Conservation (phyloP, 2,329 filamentous ascomycete species). For the Chrysoporthe austroafricana region DNA sequence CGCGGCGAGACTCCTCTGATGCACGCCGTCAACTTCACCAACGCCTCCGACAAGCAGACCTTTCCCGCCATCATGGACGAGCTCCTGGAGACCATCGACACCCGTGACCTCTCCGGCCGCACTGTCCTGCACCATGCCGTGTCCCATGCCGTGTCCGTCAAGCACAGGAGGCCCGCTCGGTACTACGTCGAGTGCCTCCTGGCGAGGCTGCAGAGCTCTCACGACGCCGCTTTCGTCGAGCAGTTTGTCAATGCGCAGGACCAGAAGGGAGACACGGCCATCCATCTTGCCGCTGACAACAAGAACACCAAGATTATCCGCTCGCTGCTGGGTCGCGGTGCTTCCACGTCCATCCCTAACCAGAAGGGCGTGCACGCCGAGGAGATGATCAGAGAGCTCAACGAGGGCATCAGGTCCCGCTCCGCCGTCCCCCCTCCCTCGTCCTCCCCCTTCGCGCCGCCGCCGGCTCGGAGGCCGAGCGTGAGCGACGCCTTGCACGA, state of each 20-base stretch:
- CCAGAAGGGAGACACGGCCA: slow-evolving; percentile 84
- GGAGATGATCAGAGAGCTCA: slow-evolving; percentile 77
- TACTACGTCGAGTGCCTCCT: slow-evolving; percentile 94
- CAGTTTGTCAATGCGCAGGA: slow-evolving; percentile 82
- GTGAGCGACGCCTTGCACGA: slow-evolving; percentile 56
- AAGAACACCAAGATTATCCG: slow-evolving; percentile 90
- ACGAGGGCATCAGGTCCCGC: slow-evolving; percentile 69
- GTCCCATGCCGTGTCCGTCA: slow-evolving; percentile 67
- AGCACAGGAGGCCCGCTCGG: slow-evolving; percentile 75
- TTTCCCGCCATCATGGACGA: slow-evolving; percentile 85
- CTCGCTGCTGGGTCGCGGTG: slow-evolving; percentile 76
- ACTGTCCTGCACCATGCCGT: slow-evolving; percentile 91
- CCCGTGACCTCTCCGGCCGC: slow-evolving; percentile 77
- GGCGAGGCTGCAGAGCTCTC: slow-evolving; percentile 80
- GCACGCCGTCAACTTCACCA: slow-evolving; percentile 93
- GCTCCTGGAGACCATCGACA: slow-evolving; percentile 79
- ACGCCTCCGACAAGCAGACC: slow-evolving; percentile 91
- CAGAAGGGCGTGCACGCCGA: slow-evolving; percentile 81
- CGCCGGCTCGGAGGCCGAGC: slow-evolving; percentile 59
- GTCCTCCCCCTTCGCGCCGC: slow-evolving; percentile 71
- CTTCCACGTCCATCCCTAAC: slow-evolving; percentile 82
- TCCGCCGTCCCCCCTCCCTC: slow-evolving; percentile 68
- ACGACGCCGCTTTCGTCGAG: slow-evolving; percentile 76
- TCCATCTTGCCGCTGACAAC: slow-evolving; percentile 74
- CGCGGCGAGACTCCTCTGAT: slow-evolving; percentile 90